Conservation (phyloP, 768 basidiomycete species). For the Lactarius akahatsu region DNA sequence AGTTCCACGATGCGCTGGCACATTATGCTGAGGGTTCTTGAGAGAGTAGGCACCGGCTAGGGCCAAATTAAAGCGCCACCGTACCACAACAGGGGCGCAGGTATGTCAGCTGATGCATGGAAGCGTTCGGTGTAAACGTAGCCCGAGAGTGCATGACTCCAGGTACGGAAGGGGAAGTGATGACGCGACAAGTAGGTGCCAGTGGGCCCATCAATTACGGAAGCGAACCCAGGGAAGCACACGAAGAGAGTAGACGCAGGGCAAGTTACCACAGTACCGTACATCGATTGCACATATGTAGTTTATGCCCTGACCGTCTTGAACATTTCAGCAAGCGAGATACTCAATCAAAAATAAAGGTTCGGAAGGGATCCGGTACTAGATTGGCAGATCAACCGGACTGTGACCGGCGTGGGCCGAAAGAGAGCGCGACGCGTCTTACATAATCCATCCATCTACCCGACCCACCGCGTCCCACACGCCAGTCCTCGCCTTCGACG, state of each 20-base stretch:
- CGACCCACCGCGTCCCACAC: constrained; percentile 30
- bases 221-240: background rate
- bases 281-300: background rate
- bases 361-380: constrained; percentile 18
- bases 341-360: background rate
- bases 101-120: constrained; percentile 25
- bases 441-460: constrained; percentile 27
- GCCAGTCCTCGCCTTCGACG: constrained; percentile 25
- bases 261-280: background rate
- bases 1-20: constrained; percentile 20
- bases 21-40: background rate
- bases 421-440: constrained; percentile 30
- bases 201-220: constrained; percentile 16
- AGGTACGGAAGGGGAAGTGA: constrained; percentile 21
- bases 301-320: background rate
- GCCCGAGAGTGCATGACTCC: constrained; percentile 9
- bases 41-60: background rate
- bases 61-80: constrained; percentile 3
- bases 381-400: constrained; percentile 15
- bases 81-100: constrained; percentile 10
- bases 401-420: constrained; percentile 28
- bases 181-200: constrained; percentile 27
- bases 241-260: background rate
- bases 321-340: background rate
- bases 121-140: constrained; percentile 14